Evolutionary conservation across 495 filamentous ascomycete genomes (phyloP), one percentile per base, ranked within the genome.

Genomic region (Talaromyces wortmannii): DNA sequence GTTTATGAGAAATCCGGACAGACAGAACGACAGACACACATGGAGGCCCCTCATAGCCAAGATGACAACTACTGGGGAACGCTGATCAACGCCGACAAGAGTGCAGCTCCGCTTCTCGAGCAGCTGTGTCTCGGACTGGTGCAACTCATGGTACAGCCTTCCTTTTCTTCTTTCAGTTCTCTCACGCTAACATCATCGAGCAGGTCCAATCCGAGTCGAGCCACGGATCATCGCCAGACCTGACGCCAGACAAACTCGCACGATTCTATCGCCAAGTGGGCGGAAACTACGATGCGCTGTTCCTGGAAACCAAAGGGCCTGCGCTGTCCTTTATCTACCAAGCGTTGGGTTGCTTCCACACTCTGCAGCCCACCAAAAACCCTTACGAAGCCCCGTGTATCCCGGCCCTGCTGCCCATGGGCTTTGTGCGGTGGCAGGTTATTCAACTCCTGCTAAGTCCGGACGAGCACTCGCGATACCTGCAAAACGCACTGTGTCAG

Each of bases 341-440:
- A 62, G 89, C 87, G 3, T 75, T 96, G 31, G 95, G 92, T 48
- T 97, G 94, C 68, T 88, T 90, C 57, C 88, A 94, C 64, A 82
- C 81, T 31, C 78, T 92, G 11, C 85, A 86, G 52, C 86, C 87
- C 0, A 81, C 83, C 16, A 70, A 76, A 11, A 82, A 92, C 59
- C 83, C 87, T 46, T 96, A 86, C 63, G 77, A 80, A 2, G 70
- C 84, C 10, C 94, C 94, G 0, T 82, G 80, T 1, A 78, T 96
- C 40, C 94, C 94, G 8, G 88, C 90, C 12, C 73, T 98, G 53
- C 91, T 91, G 42, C 75, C 79, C 0, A 82, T 81, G 58, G 94
- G 94, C 23, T 98, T 96, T 65, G 85, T 92, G 43, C 84, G 86
- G 63, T 98, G 92, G 92, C 89, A 97, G 76, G 88, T 89, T 2